Evolutionary conservation across 2,329 filamentous ascomycete genomes (phyloP), one percentile per base, ranked within the genome.

Genomic region (Fusarium sublunatum): DNA sequence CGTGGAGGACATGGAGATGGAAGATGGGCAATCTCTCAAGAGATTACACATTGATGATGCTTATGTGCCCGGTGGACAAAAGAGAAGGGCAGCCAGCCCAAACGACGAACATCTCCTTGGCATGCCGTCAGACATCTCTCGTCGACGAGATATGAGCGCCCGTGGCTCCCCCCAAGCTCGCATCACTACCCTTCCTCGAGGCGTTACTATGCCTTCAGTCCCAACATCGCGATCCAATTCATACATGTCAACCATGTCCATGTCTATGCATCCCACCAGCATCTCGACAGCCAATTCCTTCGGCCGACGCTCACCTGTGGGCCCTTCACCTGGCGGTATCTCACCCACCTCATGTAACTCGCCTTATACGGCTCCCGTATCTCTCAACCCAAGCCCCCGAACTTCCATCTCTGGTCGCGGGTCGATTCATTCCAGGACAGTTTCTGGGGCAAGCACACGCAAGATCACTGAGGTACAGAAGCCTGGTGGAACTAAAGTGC

Each of bases 81-180:
- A 87, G 74, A 80, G 85, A 42, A 78, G 84, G 35, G 84, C 84
- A 2, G 83, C 83, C 0, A 86, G 84, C 25, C 84, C 84, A 1
- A 81, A 77, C 3, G 82, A 83, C 10, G 83, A 85, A 26, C 71
- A 77, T 7, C 68, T 76, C 13, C 71, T 79, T 28, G 57, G 75
- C 3, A 74, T 75, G 28, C 77, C 79, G 26, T 76, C 75, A 42
- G 83, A 84, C 32, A 67, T 79, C 53, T 66, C 80, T 38, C 79
- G 83, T 53, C 81, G 83, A 47, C 80, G 82, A 11, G 83, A 85
- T 7, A 72, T 77, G 7, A 73, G 74, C 8, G 78, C 80, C 4
- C 80, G 84, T n/a, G 79, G 80, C 6, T 86, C 84, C 3, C 84
- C 85, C 1, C 81, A 81, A 2, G 79, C 83, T 12, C 77, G 84